Base-by-base conservation (phyloP, 2,329 filamentous ascomycete genomes). In the Paraphoma chrysanthemicola region DNA sequence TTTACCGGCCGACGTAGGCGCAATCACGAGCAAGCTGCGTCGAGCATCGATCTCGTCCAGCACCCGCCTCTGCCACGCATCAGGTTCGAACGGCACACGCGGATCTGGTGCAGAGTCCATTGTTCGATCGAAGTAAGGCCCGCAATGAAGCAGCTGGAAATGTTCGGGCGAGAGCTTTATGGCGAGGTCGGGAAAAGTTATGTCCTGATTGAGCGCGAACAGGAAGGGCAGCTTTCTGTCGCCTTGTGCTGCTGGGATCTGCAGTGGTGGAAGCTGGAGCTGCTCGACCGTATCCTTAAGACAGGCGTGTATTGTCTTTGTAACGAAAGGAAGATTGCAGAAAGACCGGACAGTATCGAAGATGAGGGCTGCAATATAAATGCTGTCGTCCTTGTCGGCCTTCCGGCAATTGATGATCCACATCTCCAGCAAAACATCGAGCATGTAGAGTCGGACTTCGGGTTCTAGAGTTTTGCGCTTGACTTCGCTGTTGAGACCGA, bases 1-100 rank as follows among this genome's bases (percentile, higher is more conserved):
- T 74, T 93, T 94, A 63, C 91, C 91, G 0, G 91, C 88, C 23
- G 88, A 91, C 0, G 90, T 94, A 0, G 90, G 90, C 0, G 90
- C 90, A 8, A 93, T 87, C 0, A 92, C 89, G 56, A 93, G 88
- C 0, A 92, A 78, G 63, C 89, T 92, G 61, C 87, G 85, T 51
- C 90, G 81, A 0, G 81, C 82, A 71, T 94, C 90, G 38, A 93
- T 88, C 39, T 86, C 85, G 60, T 94, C 89, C 0, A 94, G 80
- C 0, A 93, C 90, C 38, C 86, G 81, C 53, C 88, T 80, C 74
- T 94, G 90, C 91, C 90, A 94, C 3, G 83, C 85, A 77, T 94
- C 90, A 1, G 91, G 90, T 4, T 88, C 77, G 69, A 94, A 94
- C 1, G 83, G 82, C 0, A 92, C 90, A 56, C 91, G 85, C n/a